These are phyloP conservation scores for Leccinum angustisporum DNA, from an alignment of 1,284 basidiomycete species.

Conservation along the genomic window DNA sequence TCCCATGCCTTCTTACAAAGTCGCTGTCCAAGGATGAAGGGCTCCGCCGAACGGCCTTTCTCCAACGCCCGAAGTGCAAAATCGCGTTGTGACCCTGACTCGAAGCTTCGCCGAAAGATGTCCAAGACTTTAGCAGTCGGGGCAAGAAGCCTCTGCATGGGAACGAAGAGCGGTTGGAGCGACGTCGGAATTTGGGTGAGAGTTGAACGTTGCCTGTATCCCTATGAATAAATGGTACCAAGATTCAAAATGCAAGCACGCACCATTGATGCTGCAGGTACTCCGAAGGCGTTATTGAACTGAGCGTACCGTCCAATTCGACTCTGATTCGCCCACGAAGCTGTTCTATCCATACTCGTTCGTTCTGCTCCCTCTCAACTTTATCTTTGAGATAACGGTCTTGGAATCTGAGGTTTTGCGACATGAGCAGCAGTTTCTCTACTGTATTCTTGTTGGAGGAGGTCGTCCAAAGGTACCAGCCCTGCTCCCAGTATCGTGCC, in stretches of 20 bases:
- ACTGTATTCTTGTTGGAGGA: slow-evolving; percentile 51
- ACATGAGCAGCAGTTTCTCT: slow-evolving; percentile 62
- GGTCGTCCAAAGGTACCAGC: slow-evolving; percentile 72
- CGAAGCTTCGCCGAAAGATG: slow-evolving; percentile 48
- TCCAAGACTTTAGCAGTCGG: slow-evolving; percentile 49
- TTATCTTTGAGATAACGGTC: slow-evolving; percentile 33
- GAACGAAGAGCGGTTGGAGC: slow-evolving; percentile 41
- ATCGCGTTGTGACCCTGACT: slow-evolving; percentile 50
- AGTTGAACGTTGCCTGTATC: slow-evolving; percentile 31
- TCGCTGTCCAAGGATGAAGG: slow-evolving; percentile 50
- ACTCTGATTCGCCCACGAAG: slow-evolving; percentile 26
- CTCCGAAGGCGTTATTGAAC: slow-evolving; percentile 22
- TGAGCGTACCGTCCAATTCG: slow-evolving; percentile 31
- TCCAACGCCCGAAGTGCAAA: slow-evolving; percentile 53
- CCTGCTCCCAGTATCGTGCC: slow-evolving; percentile 65
- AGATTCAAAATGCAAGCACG: slow-evolving; percentile 5
- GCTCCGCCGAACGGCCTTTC: slow-evolving; percentile 53
- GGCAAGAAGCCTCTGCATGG: slow-evolving; percentile 46
- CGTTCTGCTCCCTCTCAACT: slow-evolving; percentile 17
- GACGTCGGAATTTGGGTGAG: slow-evolving; percentile 38
- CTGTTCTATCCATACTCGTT: slow-evolving; percentile 25
- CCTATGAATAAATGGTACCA: slow-evolving; percentile 6
- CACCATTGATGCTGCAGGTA: slow-evolving; percentile 28
- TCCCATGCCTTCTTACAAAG: slow-evolving; percentile 47
- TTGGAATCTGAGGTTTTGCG: slow-evolving; percentile 51